Conservation (phyloP, 2,329 filamentous ascomycete genomes). For the Pseudocercospora fijiensis region DNA sequence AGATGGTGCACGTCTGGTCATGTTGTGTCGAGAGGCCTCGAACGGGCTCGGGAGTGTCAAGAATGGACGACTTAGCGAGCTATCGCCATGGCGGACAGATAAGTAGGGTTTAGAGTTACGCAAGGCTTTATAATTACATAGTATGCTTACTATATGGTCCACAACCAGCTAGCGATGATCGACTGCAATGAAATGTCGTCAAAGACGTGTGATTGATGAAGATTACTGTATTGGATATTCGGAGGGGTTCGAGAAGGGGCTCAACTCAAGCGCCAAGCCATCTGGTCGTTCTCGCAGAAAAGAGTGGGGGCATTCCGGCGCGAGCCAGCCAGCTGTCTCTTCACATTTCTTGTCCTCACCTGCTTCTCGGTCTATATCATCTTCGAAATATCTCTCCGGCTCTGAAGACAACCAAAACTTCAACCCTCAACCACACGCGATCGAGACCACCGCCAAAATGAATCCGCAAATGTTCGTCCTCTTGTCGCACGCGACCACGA, state of each 20-base stretch:
- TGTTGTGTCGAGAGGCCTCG: background rate
- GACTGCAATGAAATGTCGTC: too few relatives aligned
- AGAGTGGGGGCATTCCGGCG: background rate
- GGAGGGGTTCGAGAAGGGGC: background rate
- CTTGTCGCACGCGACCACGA: conserved; percentile 13
- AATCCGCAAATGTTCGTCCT: conserved; percentile 37
- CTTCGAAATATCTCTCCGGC: background rate
- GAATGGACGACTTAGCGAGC: too few relatives aligned
- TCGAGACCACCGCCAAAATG: conserved; percentile 29
- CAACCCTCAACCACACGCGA: background rate
- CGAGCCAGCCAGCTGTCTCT: background rate
- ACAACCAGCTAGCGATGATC: too few relatives aligned
- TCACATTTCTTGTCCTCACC: background rate
- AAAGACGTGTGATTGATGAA: too few relatives aligned
- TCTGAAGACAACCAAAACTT: background rate
- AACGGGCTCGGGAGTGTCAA: background rate
- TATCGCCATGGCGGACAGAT: too few relatives aligned
- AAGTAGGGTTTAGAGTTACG: too few relatives aligned
- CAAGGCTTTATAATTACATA: background rate
- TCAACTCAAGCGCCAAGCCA: background rate
- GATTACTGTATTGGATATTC: background rate
- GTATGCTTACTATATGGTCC: too few relatives aligned
- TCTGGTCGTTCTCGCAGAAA: background rate
- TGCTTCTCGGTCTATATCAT: background rate
- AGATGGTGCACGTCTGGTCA: background rate